Evolutionary conservation across 805 yeast species (phyloP).

Genomic region (Saturnispora besseyi): DNA sequence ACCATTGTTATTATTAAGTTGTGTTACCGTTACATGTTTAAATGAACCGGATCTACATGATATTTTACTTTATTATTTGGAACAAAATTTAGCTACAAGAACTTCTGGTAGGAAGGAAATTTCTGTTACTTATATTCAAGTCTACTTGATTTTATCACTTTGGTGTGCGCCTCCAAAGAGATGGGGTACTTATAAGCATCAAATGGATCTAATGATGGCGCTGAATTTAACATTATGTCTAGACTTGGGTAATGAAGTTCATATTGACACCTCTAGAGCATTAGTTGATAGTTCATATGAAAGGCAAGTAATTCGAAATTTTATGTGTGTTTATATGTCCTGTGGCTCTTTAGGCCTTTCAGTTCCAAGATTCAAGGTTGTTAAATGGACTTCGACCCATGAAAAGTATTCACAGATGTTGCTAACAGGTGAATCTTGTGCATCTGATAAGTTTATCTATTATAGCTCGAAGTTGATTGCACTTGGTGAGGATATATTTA

Average conservation of each 20-base stretch:
- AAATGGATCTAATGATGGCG: slow-evolving; percentile 38
- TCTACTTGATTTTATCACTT: slow-evolving; percentile 36
- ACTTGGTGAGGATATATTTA: slow-evolving; percentile 42
- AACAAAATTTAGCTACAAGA: slow-evolving; percentile 35
- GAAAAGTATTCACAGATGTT: slow-evolving; percentile 29
- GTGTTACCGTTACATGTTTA: slow-evolving; percentile 39
- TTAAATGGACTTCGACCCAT: slow-evolving; percentile 39
- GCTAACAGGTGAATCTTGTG: slow-evolving; percentile 30
- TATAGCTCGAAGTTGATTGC: slow-evolving; percentile 37
- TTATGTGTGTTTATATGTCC: slow-evolving; percentile 40
- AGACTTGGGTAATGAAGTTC: slow-evolving; percentile 35
- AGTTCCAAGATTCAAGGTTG: slow-evolving; percentile 42
- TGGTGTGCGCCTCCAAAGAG: slow-evolving; percentile 48
- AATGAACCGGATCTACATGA: slow-evolving; percentile 37
- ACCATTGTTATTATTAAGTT: slow-evolving; percentile 36
- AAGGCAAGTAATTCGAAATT: slow-evolving; percentile 32
- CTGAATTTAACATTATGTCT: slow-evolving; percentile 38
- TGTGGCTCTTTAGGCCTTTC: slow-evolving; percentile 45
- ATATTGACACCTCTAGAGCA: slow-evolving; percentile 21
- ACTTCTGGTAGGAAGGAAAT: slow-evolving; percentile 38
- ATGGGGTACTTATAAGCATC: slow-evolving; percentile 46
- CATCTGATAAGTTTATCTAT: slow-evolving; percentile 35
- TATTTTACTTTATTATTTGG: slow-evolving; percentile 35
- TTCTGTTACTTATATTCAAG: slow-evolving; percentile 33
- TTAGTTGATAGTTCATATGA: slow-evolving; percentile 26